These are phyloP conservation scores for Cercophora newfieldiana DNA, from an alignment of 495 filamentous ascomycete species.

Conservation along the genomic window DNA sequence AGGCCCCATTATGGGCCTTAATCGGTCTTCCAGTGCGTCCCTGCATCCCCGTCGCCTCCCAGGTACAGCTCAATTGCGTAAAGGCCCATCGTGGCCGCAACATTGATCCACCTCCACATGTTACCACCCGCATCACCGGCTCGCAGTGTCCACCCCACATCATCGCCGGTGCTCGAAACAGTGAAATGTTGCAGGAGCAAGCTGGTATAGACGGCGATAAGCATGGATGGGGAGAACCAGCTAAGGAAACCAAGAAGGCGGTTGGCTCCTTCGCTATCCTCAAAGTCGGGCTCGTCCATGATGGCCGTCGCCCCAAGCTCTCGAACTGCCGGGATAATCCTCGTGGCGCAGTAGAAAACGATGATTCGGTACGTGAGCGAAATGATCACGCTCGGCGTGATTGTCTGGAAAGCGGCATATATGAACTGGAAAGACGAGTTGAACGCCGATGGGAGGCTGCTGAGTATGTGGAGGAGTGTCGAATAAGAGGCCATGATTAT, in stretches of 20 bases:
- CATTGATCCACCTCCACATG: constrained; percentile 89
- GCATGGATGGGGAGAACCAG: constrained; percentile 89
- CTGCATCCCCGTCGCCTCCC: constrained; percentile 67
- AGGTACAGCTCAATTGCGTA: constrained; percentile 89
- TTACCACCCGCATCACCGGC: constrained; percentile 78
- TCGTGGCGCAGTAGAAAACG: constrained; percentile 92
- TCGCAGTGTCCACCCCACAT: constrained; percentile 80
- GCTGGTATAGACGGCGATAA: constrained; percentile 96
- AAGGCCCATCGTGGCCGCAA: constrained; percentile 80
- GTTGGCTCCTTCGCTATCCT: constrained; percentile 81
- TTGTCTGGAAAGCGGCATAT: constrained; percentile 83
- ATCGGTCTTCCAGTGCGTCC: constrained; percentile 92
- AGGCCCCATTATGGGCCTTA: constrained; percentile 36
- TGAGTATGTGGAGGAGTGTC: constrained; percentile 81
- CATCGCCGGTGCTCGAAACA: constrained; percentile 61
- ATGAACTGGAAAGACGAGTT: constrained; percentile 85
- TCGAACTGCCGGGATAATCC: constrained; percentile 90
- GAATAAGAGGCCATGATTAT: constrained; percentile 99
- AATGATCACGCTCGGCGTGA: constrained; percentile 92
- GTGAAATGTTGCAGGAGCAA: constrained; percentile 94
- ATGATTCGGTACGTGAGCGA: constrained; percentile 89
- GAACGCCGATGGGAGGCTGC: constrained; percentile 76
- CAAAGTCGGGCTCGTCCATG: constrained; percentile 76
- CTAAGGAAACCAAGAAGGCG: constrained; percentile 77
- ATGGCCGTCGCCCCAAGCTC: constrained; percentile 81